phyloP scores from a whole-genome alignment of 148 eudicot genomes.

The Suaeda aralocaspica region DNA sequence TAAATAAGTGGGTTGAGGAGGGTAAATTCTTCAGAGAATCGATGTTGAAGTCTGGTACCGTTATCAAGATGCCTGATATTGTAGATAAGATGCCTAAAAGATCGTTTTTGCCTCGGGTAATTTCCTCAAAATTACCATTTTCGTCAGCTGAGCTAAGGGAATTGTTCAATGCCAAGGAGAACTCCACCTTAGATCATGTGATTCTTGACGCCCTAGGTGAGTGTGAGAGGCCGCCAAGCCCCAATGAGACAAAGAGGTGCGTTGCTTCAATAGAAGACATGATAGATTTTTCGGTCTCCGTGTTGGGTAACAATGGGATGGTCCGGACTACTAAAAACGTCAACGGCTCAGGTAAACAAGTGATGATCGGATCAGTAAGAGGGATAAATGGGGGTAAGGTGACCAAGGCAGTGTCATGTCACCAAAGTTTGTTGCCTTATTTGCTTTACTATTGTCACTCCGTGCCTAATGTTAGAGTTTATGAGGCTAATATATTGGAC shows the following conservation, averaged over 20 bases:
- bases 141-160: constrained; percentile 40
- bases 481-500: constrained; percentile 68
- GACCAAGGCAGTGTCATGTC: constrained; percentile 86
- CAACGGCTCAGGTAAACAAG: constrained; percentile 47
- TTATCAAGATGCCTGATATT: constrained; percentile 77
- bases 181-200: constrained; percentile 41
- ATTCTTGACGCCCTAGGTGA: constrained; percentile 48
- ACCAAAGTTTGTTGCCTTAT: constrained; percentile 86
- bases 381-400: constrained; percentile 68
- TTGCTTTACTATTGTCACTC: constrained; percentile 84
- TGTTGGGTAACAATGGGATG: constrained; percentile 52
- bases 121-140: constrained; percentile 63
- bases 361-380: constrained; percentile 63
- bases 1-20: constrained; percentile 47
- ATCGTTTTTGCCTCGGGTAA: constrained; percentile 72
- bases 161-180: constrained; percentile 37
- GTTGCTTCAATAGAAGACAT: constrained; percentile 79
- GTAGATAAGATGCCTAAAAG: constrained; percentile 73
- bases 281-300: constrained; percentile 67
- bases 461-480: constrained; percentile 86
- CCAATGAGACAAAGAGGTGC: constrained; percentile 72
- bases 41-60: constrained; percentile 51
- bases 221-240: constrained; percentile 69
- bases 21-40: constrained; percentile 80
- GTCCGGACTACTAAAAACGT: constrained; percentile 60